Base-by-base conservation (phyloP, 2,329 filamentous ascomycete genomes). In the Exophiala mesophila region DNA sequence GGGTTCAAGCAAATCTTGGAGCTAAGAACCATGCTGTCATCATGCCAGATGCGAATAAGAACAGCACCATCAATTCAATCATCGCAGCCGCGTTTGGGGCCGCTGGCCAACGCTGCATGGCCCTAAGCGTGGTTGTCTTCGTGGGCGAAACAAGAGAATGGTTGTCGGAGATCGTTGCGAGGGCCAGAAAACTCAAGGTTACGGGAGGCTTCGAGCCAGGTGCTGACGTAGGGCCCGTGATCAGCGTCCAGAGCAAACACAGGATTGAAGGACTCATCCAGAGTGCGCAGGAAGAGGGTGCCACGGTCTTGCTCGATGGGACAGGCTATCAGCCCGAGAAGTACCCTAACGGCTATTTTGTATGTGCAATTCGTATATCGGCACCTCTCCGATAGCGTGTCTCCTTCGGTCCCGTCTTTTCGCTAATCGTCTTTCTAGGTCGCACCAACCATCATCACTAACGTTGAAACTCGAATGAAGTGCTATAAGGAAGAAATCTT, bases 11-110 rank as follows among this genome's bases (percentile, higher is more conserved):
- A 57, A 83, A 83, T 63, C 62, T 83, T 43, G 80, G 80, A 23
- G 80, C 80, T 2, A 84, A 83, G 71, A 84, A 84, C 68, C 80
- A 83, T 60, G 79, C 78, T 31, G 77, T 77, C 33, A 71, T 84
- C 17, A 67, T 83, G 19, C 79, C 79, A 1, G 80, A 84, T 62
- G 77, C 72, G 67, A 81, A 83, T 68, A 82, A 82, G 70, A 81
- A 82, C 64, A 77, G 80, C 44, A 71, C 78, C 3, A 60, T 83
- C 32, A 82, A 83, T 55, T 76, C 78, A 20, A 81, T 83, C 58
- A 71, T 74, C 5, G 80, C 80, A 46, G 80, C 80, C 32, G 80
- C 80, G 2, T 84, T 83, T 47, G 80, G 80, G 55, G 80, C 80
- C 47, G 80, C 80, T 28, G 80, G 80, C 6, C 80, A 84, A 65